Conservation (phyloP, 2,329 filamentous ascomycete genomes). For the Pezicula neosporulosa region DNA sequence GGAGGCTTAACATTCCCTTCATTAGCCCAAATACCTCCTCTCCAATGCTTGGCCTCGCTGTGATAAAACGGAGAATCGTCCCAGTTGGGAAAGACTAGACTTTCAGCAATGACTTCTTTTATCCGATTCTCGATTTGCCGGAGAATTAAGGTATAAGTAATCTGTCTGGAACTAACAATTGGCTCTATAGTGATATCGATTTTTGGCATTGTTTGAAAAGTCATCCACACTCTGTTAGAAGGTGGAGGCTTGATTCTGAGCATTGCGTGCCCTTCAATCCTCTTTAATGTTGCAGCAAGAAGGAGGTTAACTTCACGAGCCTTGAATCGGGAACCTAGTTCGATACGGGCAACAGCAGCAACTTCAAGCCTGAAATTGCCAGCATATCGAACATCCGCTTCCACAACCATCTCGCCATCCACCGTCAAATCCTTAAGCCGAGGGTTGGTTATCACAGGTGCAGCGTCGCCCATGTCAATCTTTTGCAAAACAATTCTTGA, state of each 20-base stretch:
- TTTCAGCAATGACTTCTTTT: constrained; percentile 90
- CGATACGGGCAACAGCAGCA: constrained; percentile 87
- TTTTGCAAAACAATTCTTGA: constrained; percentile 78
- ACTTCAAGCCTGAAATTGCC: constrained; percentile 89
- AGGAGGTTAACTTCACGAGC: constrained; percentile 85
- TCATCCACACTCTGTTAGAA: constrained; percentile 94
- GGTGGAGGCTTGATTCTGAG: constrained; percentile 91
- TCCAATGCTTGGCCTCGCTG: constrained; percentile 72
- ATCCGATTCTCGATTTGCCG: constrained; percentile 93
- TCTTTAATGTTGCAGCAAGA: constrained; percentile 80
- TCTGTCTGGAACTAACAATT: constrained; percentile 90
- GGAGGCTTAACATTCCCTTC: constrained; percentile 44
- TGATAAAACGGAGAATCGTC: constrained; percentile 91
- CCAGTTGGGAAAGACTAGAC: constrained; percentile 89
- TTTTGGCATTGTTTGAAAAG: constrained; percentile 90
- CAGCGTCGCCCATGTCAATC: constrained; percentile 82
- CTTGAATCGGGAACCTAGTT: constrained; percentile 85
- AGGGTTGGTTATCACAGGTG: constrained; percentile 86
- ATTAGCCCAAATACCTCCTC: constrained; percentile 77
- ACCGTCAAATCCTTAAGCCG: constrained; percentile 85
- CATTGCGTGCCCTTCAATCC: constrained; percentile 78
- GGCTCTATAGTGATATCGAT: constrained; percentile 94
- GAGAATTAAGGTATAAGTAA: constrained; percentile 89
- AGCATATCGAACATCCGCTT: constrained; percentile 83
- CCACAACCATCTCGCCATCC: constrained; percentile 83